Conservation (phyloP, 345 rosid species). For the Durio zibethinus region DNA sequence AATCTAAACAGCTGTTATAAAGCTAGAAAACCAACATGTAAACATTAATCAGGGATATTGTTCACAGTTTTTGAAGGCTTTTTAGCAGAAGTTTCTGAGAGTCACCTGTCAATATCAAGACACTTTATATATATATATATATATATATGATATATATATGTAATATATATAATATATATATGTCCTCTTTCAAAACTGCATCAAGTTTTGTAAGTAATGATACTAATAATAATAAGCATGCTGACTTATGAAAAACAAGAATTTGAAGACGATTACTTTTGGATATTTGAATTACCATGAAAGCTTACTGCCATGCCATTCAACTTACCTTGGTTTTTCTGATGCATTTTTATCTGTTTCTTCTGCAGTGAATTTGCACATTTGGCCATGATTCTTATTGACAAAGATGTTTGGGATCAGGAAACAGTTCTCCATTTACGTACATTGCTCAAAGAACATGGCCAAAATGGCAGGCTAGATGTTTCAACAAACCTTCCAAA, state of each 20-base stretch:
- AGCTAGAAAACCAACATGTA: neutral
- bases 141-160: too few species aligned
- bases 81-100: neutral
- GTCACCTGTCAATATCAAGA: neutral
- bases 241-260: neutral
- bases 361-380: conserved; percentile 38
- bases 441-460: conserved; percentile 29
- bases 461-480: conserved; percentile 27
- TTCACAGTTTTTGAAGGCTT: neutral
- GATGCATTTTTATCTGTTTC: conserved; percentile 5
- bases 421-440: conserved; percentile 37
- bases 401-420: conserved; percentile 70
- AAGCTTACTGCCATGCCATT: neutral
- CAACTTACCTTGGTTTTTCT: neutral
- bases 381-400: conserved; percentile 58
- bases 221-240: neutral
- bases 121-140: neutral
- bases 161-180: too few species aligned
- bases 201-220: neutral
- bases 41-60: neutral
- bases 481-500: conserved; percentile 33
- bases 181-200: neutral
- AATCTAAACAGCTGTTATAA: neutral
- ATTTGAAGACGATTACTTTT: neutral
- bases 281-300: neutral